Conservation (phyloP, 2,329 filamentous ascomycete species). For the Monilinia fructigena region DNA sequence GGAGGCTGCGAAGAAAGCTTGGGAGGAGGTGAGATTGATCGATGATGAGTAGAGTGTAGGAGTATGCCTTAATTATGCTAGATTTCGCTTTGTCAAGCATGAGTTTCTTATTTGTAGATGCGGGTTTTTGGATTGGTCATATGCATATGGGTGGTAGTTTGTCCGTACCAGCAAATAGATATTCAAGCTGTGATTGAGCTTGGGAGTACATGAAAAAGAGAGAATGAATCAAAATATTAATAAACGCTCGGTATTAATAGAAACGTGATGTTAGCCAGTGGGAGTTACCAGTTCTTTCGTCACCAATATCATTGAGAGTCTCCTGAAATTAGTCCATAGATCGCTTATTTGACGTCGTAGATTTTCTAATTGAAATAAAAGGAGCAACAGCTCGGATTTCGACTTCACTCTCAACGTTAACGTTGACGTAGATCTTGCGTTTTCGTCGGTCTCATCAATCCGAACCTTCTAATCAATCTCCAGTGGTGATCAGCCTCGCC, state of each 20-base stretch:
- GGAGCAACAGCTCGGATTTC: too few species aligned
- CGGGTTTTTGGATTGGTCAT: slow-evolving; percentile 7
- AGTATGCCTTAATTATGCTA: not conserved
- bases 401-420: too few species aligned
- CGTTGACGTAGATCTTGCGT: too few species aligned
- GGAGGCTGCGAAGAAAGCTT: slow-evolving; percentile 52
- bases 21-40: slow-evolving; percentile 45
- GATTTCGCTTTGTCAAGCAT: not conserved
- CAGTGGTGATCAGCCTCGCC: not conserved
- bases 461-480: too few species aligned
- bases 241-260: too few species aligned
- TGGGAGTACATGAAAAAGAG: not conserved
- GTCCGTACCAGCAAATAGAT: not conserved
- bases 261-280: not conserved
- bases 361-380: too few species aligned
- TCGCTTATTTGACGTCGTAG: too few species aligned
- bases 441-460: too few species aligned
- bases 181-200: not conserved
- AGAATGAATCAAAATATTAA: not conserved
- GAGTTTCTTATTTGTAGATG: slow-evolving; percentile 7
- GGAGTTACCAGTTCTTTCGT: not conserved
- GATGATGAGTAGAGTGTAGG: slow-evolving; percentile 38
- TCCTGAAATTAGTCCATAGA: not conserved
- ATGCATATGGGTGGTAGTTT: not conserved
- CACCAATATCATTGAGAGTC: not conserved